Conservation (phyloP, 441 rosid species). For the Theobroma grandiflorum region DNA sequence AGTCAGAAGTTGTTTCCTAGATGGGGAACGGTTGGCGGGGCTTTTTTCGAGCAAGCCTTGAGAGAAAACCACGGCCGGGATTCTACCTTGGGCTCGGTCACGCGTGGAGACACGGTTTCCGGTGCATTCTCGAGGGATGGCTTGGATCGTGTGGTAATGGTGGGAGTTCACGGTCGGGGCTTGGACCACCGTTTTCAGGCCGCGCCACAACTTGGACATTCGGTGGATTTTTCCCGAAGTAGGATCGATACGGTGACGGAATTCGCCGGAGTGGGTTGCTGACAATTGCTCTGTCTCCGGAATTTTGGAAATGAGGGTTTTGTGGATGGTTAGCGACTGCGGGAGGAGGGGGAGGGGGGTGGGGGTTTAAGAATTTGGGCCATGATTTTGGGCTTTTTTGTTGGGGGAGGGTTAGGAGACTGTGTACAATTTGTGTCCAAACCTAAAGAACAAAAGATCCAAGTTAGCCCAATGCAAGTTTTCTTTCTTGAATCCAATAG, state of each 20-base stretch:
- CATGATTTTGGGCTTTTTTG: neutral
- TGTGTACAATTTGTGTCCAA: neutral
- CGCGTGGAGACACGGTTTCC: constrained; percentile 70
- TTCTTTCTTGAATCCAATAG: no score
- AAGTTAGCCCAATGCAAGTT: neutral
- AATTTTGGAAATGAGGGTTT: neutral
- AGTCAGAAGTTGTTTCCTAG: constrained; percentile 79
- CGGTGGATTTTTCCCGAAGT: neutral
- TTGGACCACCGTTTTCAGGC: constrained; percentile 49
- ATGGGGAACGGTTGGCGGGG: constrained; percentile 42
- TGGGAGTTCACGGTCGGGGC: constrained; percentile 30
- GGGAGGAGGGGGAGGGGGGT: no score
- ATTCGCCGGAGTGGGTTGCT: neutral
- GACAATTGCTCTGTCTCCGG: neutral
- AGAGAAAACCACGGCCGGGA: constrained; percentile 87
- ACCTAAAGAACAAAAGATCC: neutral
- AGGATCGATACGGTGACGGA: constrained; percentile 1
- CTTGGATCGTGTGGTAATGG: constrained; percentile 83
- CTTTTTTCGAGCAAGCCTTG: constrained; percentile 60
- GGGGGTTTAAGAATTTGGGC: neutral
- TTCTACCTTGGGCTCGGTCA: constrained; percentile 84
- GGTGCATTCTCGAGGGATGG: constrained; percentile 72
- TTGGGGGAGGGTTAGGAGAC: neutral
- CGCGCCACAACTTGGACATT: constrained; percentile 63
- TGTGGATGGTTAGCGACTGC: neutral